phyloP scores from a whole-genome alignment of 345 rosid species.

The Bretschneidera sinensis region DNA sequence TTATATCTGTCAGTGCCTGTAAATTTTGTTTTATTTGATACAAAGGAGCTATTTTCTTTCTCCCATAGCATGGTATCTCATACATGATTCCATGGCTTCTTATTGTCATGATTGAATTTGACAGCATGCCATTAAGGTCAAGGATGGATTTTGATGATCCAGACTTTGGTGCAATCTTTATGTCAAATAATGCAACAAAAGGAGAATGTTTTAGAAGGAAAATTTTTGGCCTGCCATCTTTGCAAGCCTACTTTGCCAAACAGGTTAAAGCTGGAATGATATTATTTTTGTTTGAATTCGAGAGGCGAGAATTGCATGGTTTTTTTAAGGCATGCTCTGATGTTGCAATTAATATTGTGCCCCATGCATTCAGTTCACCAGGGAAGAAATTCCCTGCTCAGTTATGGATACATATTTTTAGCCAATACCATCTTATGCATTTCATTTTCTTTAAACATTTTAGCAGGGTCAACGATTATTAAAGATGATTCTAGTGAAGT shows the following conservation, averaged over 20 bases:
- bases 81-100: no score
- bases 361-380: slow-evolving; percentile 43
- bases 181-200: slow-evolving; percentile 43
- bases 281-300: slow-evolving; percentile 63
- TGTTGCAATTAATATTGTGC: slow-evolving; percentile 56
- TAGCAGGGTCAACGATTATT: neutral
- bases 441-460: neutral
- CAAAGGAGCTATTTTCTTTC: no score
- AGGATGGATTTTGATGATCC: slow-evolving; percentile 22
- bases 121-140: slow-evolving; percentile 24
- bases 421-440: neutral
- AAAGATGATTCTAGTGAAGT: no score
- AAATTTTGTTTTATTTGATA: no score
- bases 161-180: slow-evolving; percentile 67
- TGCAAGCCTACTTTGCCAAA: slow-evolving; percentile 36
- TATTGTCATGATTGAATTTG: slow-evolving; percentile 25
- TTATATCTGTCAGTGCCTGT: no score
- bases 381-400: slow-evolving; percentile 76
- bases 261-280: slow-evolving; percentile 70
- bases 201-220: slow-evolving; percentile 41
- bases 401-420: slow-evolving; percentile 39
- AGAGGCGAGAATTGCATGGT: slow-evolving; percentile 57
- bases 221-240: slow-evolving; percentile 59
- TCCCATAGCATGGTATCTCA: no score
- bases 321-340: slow-evolving; percentile 58